Evolutionary conservation across 2,329 filamentous ascomycete species (phyloP).

Genomic region (Microsporum canis): DNA sequence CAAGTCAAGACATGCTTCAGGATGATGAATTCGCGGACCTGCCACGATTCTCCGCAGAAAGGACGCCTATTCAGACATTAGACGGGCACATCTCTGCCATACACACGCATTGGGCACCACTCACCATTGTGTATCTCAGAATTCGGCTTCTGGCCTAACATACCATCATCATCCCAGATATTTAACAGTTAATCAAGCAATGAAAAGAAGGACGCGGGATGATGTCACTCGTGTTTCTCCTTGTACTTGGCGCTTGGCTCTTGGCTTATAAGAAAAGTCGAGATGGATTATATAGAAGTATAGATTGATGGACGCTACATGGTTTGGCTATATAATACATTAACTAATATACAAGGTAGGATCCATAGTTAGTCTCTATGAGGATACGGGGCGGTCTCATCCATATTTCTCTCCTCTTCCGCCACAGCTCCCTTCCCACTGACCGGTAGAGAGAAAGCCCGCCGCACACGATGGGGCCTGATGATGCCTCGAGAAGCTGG

Average conservation of each 20-base stretch:
- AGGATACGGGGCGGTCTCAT: not conserved
- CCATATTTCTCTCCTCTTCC: not conserved
- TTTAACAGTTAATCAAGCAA: not conserved
- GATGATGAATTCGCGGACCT: conserved; percentile 68
- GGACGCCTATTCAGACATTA: conserved; percentile 44
- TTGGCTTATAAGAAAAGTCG: not conserved
- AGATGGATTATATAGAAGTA: not conserved
- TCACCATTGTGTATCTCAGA: not conserved
- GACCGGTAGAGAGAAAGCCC: not conserved
- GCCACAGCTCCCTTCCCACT: not conserved
- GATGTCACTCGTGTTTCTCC: not conserved
- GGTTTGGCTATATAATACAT: not conserved
- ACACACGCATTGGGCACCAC: not conserved
- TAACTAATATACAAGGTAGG: not conserved
- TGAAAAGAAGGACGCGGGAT: not conserved
- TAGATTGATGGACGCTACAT: not conserved
- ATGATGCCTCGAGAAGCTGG: conserved; percentile 10
- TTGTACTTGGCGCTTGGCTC: not conserved
- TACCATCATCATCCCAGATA: not conserved
- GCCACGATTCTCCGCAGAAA: conserved; percentile 85
- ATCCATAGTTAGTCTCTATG: not conserved
- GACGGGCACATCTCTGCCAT: not conserved
- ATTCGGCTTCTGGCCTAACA: not conserved
- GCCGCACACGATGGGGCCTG: not conserved
- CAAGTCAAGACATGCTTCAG: conserved; percentile 80